Evolutionary conservation across 352 stramenopile genomes (phyloP), one percentile per base, ranked within the genome.

Genomic region (Phytophthora megakarya): DNA sequence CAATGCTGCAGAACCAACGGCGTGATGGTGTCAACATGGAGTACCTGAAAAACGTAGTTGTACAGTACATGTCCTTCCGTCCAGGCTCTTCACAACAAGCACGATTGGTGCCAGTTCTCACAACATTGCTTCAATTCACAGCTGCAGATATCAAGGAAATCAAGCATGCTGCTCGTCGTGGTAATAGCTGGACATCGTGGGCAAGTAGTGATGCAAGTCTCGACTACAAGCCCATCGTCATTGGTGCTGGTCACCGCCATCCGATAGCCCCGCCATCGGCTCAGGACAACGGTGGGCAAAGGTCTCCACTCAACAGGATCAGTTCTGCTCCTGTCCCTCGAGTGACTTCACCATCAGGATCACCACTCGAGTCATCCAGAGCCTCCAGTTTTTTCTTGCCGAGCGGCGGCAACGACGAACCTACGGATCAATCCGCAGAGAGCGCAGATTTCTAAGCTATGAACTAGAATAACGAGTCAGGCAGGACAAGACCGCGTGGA

Each of bases 21-120:
- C 84, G 88, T 33, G 87, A 94, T 19, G 87, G 87, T 26, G 86
- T 96, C 26, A 95, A 96, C 65, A 91, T 96, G 86, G 87, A 96
- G 53, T 96, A 96, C 65, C 70, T 96, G 28, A 96, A 96, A 65
- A 96, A 96, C 51, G 86, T 96, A 16, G 86, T 96, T 21, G 84
- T 96, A 21, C 88, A 95, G 78, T 96, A 91, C 70, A 94, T 96
- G 85, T 91, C 84, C 16, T 94, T 96, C 69, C 85, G 79, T 12
- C 81, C 83, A 0, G 86, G 86, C 3, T 95, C 88, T 30, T 92
- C 80, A 33, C 80, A 96, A 65, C 88, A 94, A 58, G 53, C 65
- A 13, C 81, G 86, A 8, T 59, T 96, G 28, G 65, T 95, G 15
- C 88, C 88, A 5, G 88, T 96, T 51, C 75, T 96, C 28, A 85